Conservation (phyloP, 2,329 filamentous ascomycete species). For the Exophiala phaeomuriformis region DNA sequence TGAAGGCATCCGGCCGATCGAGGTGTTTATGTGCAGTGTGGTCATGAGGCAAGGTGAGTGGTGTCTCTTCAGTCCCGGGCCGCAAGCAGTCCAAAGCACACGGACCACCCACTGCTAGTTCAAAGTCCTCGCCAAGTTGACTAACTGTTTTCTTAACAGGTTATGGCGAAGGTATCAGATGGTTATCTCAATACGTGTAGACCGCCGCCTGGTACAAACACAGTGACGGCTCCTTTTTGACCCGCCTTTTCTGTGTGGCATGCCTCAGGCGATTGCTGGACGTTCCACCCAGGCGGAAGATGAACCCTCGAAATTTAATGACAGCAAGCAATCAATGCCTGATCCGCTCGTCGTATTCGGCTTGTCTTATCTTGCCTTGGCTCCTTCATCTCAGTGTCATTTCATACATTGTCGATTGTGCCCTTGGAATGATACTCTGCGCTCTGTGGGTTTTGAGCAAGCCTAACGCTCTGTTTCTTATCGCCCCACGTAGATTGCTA, state of each 20-base stretch:
- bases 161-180: constrained; percentile 84
- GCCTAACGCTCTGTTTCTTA: too few relatives aligned
- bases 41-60: constrained; percentile 85
- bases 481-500: too few relatives aligned
- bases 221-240: not conserved
- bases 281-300: too few relatives aligned
- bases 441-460: too few relatives aligned
- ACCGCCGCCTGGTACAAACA: constrained; percentile 11
- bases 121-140: constrained; percentile 2
- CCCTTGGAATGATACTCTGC: too few relatives aligned
- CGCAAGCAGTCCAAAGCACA: too few relatives aligned
- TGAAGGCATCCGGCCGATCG: constrained; percentile 87
- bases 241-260: not conserved
- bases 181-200: constrained; percentile 88
- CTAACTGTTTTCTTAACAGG: constrained; percentile 40
- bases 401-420: too few relatives aligned
- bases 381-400: too few relatives aligned
- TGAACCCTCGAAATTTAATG: not conserved
- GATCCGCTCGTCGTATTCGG: too few relatives aligned
- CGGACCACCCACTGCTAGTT: not conserved
- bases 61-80: too few relatives aligned
- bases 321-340: not conserved
- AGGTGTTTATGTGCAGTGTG: constrained; percentile 98
- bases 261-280: too few relatives aligned
- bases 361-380: too few relatives aligned